phyloP scores from a whole-genome alignment of 129 eudicot species.

The Pseudognaphalium luteoalbum region DNA sequence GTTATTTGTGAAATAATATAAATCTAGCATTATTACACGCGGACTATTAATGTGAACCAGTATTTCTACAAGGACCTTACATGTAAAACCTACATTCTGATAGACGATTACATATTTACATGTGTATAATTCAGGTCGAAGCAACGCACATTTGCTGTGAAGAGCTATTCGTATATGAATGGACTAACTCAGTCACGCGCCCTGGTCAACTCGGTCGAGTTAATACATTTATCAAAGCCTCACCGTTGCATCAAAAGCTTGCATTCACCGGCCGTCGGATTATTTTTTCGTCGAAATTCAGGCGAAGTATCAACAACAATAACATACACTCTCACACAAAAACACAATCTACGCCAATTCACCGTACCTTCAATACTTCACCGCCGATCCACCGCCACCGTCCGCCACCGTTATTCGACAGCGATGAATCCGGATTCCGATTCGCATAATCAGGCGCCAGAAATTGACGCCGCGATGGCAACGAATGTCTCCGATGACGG shows the following conservation, averaged over 20 bases:
- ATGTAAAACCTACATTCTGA: background rate
- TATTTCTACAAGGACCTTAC: background rate
- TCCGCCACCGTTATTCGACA: conserved; percentile 35
- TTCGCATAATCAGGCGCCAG: conserved; percentile 34
- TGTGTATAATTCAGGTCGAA: too few species aligned
- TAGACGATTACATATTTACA: conserved; percentile 22
- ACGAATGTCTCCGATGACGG: conserved; percentile 5
- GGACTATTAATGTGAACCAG: background rate
- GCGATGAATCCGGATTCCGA: conserved; percentile 55
- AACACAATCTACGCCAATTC: conserved; percentile 10
- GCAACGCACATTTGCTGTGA: conserved; percentile 3
- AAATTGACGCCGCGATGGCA: conserved; percentile 11
- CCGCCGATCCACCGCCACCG: conserved; percentile 31
- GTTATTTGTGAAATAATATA: too few species aligned
- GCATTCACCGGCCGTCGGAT: conserved; percentile 10
- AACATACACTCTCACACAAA: conserved; percentile 19
- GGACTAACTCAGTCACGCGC: conserved; percentile 35
- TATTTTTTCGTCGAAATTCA: conserved; percentile 13
- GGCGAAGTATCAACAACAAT: conserved; percentile 6
- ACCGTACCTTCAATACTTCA: conserved; percentile 17
- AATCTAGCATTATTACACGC: background rate
- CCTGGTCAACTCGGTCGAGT: conserved; percentile 38
- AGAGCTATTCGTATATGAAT: conserved; percentile 21
- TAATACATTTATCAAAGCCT: conserved; percentile 19
- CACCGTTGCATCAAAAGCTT: conserved; percentile 22